phyloP scores from a whole-genome alignment of 2,329 filamentous ascomycete species.

The Alternaria ventricosa region DNA sequence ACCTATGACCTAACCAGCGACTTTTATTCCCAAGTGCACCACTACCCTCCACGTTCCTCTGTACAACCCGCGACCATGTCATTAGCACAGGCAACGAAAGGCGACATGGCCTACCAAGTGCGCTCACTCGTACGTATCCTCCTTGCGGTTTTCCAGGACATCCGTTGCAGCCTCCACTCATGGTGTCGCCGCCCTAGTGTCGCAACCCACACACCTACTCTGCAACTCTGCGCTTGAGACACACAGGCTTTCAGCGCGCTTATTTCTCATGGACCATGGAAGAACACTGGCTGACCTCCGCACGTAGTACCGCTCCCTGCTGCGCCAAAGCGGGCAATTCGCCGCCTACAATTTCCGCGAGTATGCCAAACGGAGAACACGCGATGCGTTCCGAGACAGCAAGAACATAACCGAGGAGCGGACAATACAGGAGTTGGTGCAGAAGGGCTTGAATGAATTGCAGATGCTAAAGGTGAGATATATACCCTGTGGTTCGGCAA shows the following conservation, averaged over 20 bases:
- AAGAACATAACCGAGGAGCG: slow-evolving; percentile 74
- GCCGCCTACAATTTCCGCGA: slow-evolving; percentile 97
- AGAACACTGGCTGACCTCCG: slow-evolving; percentile 4
- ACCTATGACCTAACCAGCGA: slow-evolving; percentile 44
- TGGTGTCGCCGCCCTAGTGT: neutral
- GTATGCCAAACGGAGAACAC: slow-evolving; percentile 89
- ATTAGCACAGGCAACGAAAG: slow-evolving; percentile 43
- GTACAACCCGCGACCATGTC: slow-evolving; percentile 35
- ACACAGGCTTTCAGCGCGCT: neutral
- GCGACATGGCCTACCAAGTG: slow-evolving; percentile 48
- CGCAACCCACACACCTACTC: neutral
- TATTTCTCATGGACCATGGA: neutral
- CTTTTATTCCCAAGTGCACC: slow-evolving; percentile 41
- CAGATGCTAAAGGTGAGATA: slow-evolving; percentile 82
- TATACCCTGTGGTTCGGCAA: neutral
- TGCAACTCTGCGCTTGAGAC: neutral
- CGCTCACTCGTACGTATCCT: slow-evolving; percentile 47
- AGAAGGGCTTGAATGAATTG: slow-evolving; percentile 85
- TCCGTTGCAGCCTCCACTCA: neutral
- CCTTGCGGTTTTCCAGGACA: neutral
- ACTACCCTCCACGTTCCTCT: slow-evolving; percentile 29
- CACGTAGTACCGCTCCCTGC: slow-evolving; percentile 83
- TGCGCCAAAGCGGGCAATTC: slow-evolving; percentile 87
- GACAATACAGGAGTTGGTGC: slow-evolving; percentile 84
- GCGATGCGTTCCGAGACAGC: slow-evolving; percentile 88